Percentiles rank a stretch among this genome's conserved stretches.
phyloP scores from a whole-genome alignment of 768 basidiomycete genomes.

The Collybia nuda region DNA sequence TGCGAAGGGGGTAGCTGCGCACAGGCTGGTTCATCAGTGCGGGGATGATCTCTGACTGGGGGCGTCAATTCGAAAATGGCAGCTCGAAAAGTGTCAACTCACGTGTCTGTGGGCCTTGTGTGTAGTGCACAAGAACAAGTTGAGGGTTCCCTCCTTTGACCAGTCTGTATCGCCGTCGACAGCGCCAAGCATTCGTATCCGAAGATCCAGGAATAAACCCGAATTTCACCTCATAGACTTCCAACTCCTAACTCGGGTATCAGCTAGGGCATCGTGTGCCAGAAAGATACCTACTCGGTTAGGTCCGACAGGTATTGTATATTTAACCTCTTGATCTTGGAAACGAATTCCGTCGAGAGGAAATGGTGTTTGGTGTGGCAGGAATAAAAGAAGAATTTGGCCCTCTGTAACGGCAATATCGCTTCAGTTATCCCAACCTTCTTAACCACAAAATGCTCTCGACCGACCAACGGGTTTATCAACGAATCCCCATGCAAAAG shows the following conservation, averaged over 20 bases:
- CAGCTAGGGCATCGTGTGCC: slow-evolving; percentile 2
- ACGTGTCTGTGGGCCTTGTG: slow-evolving; percentile 64
- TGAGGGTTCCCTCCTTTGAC: slow-evolving; percentile 71
- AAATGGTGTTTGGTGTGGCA: slow-evolving; percentile 57
- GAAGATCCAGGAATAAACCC: slow-evolving; percentile 72
- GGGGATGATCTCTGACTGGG: slow-evolving; percentile 54
- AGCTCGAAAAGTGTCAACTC: slow-evolving; percentile 28
- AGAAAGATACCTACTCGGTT: slow-evolving; percentile 48
- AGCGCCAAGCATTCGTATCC: slow-evolving; percentile 64
- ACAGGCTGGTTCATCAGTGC: slow-evolving; percentile 58
- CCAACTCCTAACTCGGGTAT: slow-evolving; percentile 58
- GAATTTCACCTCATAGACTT: slow-evolving; percentile 69
- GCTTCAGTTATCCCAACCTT: not conserved
- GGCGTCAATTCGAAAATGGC: slow-evolving; percentile 11
- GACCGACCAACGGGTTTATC: slow-evolving; percentile 73
- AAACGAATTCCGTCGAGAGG: slow-evolving; percentile 79
- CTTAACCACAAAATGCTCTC: not conserved
- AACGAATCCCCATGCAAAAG: slow-evolving; percentile 73
- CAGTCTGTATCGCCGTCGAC: slow-evolving; percentile 72
- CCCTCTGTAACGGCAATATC: slow-evolving; percentile 47
- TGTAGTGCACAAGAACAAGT: slow-evolving; percentile 77
- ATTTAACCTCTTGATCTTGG: slow-evolving; percentile 70
- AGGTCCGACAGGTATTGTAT: slow-evolving; percentile 45
- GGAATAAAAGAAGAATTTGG: slow-evolving; percentile 63
- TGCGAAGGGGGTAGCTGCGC: slow-evolving; percentile 70